Evolutionary conservation across 2,329 filamentous ascomycete species (phyloP), one percentile per base, ranked within the genome.

Genomic region (Fusarium brachygibbosum): DNA sequence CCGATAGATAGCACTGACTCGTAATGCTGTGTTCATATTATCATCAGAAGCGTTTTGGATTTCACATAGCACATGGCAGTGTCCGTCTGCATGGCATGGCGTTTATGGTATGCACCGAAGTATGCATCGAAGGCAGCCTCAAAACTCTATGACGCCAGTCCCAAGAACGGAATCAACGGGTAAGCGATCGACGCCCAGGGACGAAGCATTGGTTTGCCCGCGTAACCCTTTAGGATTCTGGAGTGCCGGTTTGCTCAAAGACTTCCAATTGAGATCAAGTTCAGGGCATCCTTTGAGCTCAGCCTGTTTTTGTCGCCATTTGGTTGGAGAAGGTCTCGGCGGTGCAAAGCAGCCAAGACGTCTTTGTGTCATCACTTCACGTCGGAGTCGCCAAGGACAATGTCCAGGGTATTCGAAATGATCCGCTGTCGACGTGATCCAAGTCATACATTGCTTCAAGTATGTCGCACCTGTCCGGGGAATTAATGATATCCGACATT

Each of bases 111-210:
- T 58, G 42, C 58, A 63, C n/a, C 32, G 59, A 64, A 63, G 51
- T 58, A 58, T 64, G 59, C 44, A 50, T 25, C 38, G 59, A 64
- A 58, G 37, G 23, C 31, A 45, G 44, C 16, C 32, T 23, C 37
- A 21, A 38, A 50, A 49, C 52, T 58, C 59, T 58, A 64, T 58
- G 44, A 50, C 59, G 61, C 49, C 25, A 16, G 32, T n/a, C 28
- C 12, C 38, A 52, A 58, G 46, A 52, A 34, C 32, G 10, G 34
- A 40, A 40, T 17, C 17, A 14, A 50, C 23, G 23, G 23, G 32
- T 23, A 13, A n/a, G 17, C 6, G 32, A 50, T 50, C 23, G 23
- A 38, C 34, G 13, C 23, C 23, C 17, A 50, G 32, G 21, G 10
- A 25, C 32, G 10, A 31, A 19, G 5, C 12, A 19, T 4, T 12